A percentile compares a stretch with the other conserved stretches of the same genome.
Conservation (phyloP, 2,329 filamentous ascomycete genomes). For the Cadophora sp. region DNA sequence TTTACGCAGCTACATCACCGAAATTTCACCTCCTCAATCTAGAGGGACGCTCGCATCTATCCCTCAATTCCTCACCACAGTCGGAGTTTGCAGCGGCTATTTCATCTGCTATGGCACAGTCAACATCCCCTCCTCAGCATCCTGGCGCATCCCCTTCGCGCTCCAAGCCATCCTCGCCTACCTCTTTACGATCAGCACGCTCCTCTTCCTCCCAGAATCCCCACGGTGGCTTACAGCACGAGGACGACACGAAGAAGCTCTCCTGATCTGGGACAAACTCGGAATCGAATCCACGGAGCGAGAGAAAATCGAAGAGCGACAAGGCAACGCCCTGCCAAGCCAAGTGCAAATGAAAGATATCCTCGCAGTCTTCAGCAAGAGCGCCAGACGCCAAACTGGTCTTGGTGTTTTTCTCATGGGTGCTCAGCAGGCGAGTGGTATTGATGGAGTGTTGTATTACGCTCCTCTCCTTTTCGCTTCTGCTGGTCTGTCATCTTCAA, state of each 20-base stretch:
- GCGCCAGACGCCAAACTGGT: constrained; percentile 55
- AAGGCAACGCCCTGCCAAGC: constrained; percentile 11
- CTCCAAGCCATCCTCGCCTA: constrained; percentile 53
- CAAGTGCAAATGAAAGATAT: constrained; percentile 36
- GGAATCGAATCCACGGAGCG: constrained; percentile 38
- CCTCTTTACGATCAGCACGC: constrained; percentile 47
- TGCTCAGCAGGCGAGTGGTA: constrained; percentile 66
- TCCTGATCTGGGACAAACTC: constrained; percentile 46
- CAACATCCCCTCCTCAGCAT: constrained; percentile 52
- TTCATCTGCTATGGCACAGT: constrained; percentile 66
- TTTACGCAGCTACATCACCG: constrained; percentile 57
- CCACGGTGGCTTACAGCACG: constrained; percentile 62
- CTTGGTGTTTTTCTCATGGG: constrained; percentile 63
- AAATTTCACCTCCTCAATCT: constrained; percentile 60
- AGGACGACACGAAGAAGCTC: constrained; percentile 55
- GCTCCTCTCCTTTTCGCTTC: constrained; percentile 65
- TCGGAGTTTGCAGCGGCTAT: constrained; percentile 61
- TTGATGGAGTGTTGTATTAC: constrained; percentile 69
- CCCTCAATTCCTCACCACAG: constrained; percentile 59
- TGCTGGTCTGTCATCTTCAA: constrained; percentile 61
- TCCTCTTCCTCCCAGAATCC: constrained; percentile 58
- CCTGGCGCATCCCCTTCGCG: constrained; percentile 64
- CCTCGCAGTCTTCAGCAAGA: constrained; percentile 46
- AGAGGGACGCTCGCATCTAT: constrained; percentile 59
- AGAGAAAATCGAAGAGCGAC: constrained; percentile 37